phyloP scores from a whole-genome alignment of 169 alveolate genomes.

The Cryptosporidium sp. region DNA sequence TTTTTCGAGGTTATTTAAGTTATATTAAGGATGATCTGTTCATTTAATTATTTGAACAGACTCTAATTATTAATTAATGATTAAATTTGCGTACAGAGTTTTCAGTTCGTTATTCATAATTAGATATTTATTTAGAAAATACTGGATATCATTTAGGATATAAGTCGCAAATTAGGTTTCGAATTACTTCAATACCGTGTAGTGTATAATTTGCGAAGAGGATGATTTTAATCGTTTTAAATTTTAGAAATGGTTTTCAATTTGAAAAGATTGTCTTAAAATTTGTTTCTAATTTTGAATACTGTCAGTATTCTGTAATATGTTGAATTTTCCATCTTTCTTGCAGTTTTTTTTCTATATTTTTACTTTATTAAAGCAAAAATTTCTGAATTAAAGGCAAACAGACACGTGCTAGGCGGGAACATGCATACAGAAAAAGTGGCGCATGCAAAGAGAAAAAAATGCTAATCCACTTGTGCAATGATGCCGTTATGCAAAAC shows the following conservation, averaged over 20 bases:
- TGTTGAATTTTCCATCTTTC: not conserved
- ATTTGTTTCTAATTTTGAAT: no score
- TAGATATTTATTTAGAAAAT: no score
- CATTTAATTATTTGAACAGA: not conserved
- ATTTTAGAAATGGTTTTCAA: no score
- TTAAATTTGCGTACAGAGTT: not conserved
- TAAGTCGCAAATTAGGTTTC: no score
- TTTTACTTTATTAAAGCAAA: not conserved
- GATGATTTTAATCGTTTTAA: not conserved
- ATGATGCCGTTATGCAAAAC: not conserved
- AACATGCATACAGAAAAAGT: constrained; percentile 21
- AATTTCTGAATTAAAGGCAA: not conserved
- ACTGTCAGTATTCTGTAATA: no score
- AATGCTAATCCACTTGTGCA: constrained; percentile 60
- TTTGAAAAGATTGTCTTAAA: no score
- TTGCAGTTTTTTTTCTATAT: not conserved
- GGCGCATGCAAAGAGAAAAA: constrained; percentile 55
- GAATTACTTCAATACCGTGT: no score
- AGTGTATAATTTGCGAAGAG: no score
- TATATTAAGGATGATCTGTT: not conserved
- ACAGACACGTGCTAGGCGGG: constrained; percentile 44
- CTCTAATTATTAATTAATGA: not conserved
- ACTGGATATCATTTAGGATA: no score
- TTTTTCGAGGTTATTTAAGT: constrained; percentile 10
- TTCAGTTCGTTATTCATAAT: no score